Conservation (phyloP, 2,329 filamentous ascomycete genomes). For the Cladosporium sp. region DNA sequence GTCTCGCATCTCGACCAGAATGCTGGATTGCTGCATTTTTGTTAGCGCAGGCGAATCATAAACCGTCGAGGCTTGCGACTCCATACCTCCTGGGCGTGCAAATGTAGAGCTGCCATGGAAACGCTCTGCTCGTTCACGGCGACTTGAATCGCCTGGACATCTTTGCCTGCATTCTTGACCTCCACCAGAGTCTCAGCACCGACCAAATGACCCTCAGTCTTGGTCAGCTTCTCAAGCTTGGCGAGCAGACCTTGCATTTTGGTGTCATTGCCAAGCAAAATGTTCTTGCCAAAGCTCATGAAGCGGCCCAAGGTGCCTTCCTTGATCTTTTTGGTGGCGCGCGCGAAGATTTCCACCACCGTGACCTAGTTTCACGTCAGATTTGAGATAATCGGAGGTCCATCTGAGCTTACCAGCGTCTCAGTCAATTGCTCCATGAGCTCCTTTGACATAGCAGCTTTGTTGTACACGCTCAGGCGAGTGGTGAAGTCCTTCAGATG, state of each 20-base stretch:
- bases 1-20: conserved; percentile 5
- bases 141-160: conserved; percentile 16
- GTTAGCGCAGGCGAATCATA: neutral
- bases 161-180: conserved; percentile 14
- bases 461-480: conserved; percentile 40
- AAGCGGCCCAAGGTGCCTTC: conserved; percentile 32
- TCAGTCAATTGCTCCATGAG: conserved; percentile 39
- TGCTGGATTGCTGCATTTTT: neutral
- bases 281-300: conserved; percentile 40
- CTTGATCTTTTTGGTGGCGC: conserved; percentile 41
- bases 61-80: neutral
- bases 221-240: conserved; percentile 39
- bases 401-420: conserved; percentile 30
- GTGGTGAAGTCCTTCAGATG: conserved; percentile 34
- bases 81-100: neutral
- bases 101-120: neutral
- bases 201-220: conserved; percentile 42
- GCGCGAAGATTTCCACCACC: conserved; percentile 44
- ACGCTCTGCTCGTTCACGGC: conserved; percentile 1
- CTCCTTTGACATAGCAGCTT: conserved; percentile 36
- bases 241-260: conserved; percentile 39
- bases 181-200: conserved; percentile 39
- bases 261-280: conserved; percentile 38
- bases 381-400: no score
- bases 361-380: conserved; percentile 24